Base-by-base conservation (phyloP, 345 rosid species). In the Crucihimalaya himalaica region DNA sequence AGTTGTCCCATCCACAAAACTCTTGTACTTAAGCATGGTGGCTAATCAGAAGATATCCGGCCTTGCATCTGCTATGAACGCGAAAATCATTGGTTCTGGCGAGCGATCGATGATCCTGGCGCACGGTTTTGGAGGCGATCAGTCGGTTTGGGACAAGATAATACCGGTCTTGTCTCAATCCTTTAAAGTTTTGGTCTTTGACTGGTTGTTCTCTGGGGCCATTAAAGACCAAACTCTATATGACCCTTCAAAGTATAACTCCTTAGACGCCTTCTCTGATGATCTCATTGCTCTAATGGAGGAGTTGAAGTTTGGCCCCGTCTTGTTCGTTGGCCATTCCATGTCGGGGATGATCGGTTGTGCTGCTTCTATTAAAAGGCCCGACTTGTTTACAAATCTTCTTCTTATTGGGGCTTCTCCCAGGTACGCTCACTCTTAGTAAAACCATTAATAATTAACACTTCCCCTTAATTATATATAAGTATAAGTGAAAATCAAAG, bases 331-430 rank as follows among this genome's bases (percentile, higher is more conserved):
- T 18, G 98, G 97, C 27, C 96, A 93, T 72, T 93, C 96, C 77
- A 87, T 93, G 89, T 85, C 95, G 32, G 93, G 87, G 48, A 85
- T 93, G 86, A 87, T 90, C 45, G 93, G 93, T 12, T 88, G 95
- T 84, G 80, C 87, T 78, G 93, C 98, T 76, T 87, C 97, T 69
- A 56, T 85, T 57, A 87, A 85, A 76, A 81, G 88, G 56, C 97
- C 93, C 8, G 81, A 88, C 16, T 88, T 90, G 54, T 90, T 90
- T 64, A 55, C 81, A 73, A 73, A 66, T 8, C 85, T 90, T 70
- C 12, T 92, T 8, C 90, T 85, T 51, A 7, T 92, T 50, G 86
- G 68, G 31, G 81, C 93, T 75, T 88, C 98, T 77, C 98, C 98
- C 9, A 87, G 90, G 98, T 87, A 64, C 1, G 11, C 6, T 16